Evolutionary conservation across 805 yeast genomes (phyloP), one percentile per base, ranked within the genome.

Genomic region (Lipomyces japonicus): DNA sequence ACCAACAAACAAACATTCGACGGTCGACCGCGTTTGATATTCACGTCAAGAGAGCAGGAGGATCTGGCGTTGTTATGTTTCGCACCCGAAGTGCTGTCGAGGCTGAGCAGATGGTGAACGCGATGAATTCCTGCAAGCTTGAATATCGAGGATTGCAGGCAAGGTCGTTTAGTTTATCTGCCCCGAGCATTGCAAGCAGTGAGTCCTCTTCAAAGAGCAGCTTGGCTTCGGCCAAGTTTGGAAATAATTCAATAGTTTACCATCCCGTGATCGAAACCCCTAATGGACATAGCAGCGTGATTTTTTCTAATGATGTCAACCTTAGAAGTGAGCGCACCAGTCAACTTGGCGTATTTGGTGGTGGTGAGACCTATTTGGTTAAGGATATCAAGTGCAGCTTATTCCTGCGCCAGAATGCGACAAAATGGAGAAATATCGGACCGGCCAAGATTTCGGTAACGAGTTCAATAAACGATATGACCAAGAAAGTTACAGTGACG

Each of bases 351-450:
- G 39, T 14, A 6, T n/a, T n/a, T n/a, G n/a, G n/a, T n/a, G 14
- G 14, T 24, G 44, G 37, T 21, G 56, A 51, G 38, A 42, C 39
- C 9, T 12, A 36, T 7, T 38, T 54, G 34, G 36, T 48, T 39
- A 51, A 39, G 30, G 52, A 52, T 18, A 37, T 53, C 44, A 51
- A 49, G 24, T 57, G 60, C 34, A 50, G 57, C 2, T 35, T 59
- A 23, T 58, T 42, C 23, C 46, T 49, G 36, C 57, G 57, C 6
- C 55, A 51, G 19, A 49, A 48, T 32, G 51, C 51, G 7, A 37
- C 51, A 24, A 56, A 59, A 18, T 59, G 63, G 63, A 43, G 57
- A 30, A 57, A 57, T 24, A 25, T 52, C n/a, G 62, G 62, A 10
- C 46, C 58, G 3, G 58, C 55, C 16, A 52, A 42, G 35, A 19